phyloP scores from a whole-genome alignment of 495 filamentous ascomycete species.

The Parachaetomium inaequale region DNA sequence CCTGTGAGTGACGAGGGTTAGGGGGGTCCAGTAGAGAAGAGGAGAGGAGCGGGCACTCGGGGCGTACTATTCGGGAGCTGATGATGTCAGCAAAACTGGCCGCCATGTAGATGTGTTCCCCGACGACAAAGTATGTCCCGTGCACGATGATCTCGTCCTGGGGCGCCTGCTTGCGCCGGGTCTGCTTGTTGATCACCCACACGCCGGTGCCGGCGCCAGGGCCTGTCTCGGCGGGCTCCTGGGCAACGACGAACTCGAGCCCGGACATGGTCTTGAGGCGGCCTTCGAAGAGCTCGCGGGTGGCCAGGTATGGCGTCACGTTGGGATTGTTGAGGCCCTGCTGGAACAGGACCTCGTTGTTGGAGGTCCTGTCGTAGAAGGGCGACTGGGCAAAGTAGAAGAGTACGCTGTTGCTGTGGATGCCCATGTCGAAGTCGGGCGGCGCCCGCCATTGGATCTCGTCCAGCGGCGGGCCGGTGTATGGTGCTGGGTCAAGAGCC shows the following conservation, averaged over 20 bases:
- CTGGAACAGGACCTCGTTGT: conserved; percentile 72
- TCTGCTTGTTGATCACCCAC: conserved; percentile 93
- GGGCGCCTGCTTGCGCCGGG: conserved; percentile 57
- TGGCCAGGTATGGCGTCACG: conserved; percentile 55
- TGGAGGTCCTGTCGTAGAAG: conserved; percentile 86
- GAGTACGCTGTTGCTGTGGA: conserved; percentile 66
- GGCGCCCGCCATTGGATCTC: conserved; percentile 74
- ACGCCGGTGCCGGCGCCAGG: conserved; percentile 65
- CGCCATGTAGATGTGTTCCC: conserved; percentile 86
- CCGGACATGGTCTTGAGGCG: conserved; percentile 75
- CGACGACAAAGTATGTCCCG: conserved; percentile 78
- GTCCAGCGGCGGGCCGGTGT: conserved; percentile 61
- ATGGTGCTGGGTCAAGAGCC: conserved; percentile 12
- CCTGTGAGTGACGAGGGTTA: conserved; percentile 27
- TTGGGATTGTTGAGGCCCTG: conserved; percentile 71
- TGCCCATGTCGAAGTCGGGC: conserved; percentile 52
- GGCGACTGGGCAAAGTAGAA: conserved; percentile 88
- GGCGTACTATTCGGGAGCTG: conserved; percentile 65
- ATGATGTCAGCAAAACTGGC: conserved; percentile 76
- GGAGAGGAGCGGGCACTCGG: neutral
- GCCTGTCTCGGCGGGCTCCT: conserved; percentile 66
- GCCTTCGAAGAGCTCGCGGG: conserved; percentile 74
- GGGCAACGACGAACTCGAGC: conserved; percentile 74
- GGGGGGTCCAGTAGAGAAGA: neutral
- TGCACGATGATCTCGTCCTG: conserved; percentile 67